Percentiles rank a stretch among this genome's conserved stretches.
These are phyloP conservation scores for Trichosporon sp. DNA, from an alignment of 1,284 basidiomycete species.

Conservation along the genomic window DNA sequence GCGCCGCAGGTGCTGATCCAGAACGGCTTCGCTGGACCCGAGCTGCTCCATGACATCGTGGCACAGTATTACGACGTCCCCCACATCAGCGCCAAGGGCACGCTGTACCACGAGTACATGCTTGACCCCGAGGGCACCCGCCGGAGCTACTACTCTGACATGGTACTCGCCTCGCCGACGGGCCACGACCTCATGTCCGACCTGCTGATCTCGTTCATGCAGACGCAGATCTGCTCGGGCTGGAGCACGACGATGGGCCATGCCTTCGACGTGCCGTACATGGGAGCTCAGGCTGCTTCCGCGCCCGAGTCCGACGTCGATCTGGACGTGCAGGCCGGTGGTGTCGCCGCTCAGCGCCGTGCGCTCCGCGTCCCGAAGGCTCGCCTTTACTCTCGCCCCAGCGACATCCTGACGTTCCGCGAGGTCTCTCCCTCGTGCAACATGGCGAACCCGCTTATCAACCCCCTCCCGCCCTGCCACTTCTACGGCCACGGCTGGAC, in stretches of 20 bases:
- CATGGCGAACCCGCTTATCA: slow-evolving; percentile 89
- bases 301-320: not conserved
- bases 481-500: slow-evolving; percentile 91
- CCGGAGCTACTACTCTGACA: slow-evolving; percentile 73
- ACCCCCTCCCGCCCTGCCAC: slow-evolving; percentile 82
- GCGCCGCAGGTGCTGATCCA: slow-evolving; percentile 74
- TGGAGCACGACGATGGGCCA: slow-evolving; percentile 76
- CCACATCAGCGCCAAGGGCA: slow-evolving; percentile 74
- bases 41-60: slow-evolving; percentile 81
- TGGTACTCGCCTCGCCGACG: slow-evolving; percentile 71
- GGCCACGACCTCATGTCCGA: slow-evolving; percentile 85
- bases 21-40: slow-evolving; percentile 81
- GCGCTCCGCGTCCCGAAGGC: slow-evolving; percentile 66
- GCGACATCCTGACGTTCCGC: slow-evolving; percentile 65
- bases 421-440: slow-evolving; percentile 87
- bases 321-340: not conserved
- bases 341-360: slow-evolving; percentile 35
- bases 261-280: slow-evolving; percentile 64
- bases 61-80: slow-evolving; percentile 95
- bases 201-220: slow-evolving; percentile 80
- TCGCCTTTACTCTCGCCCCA: slow-evolving; percentile 72
- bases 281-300: slow-evolving; percentile 42
- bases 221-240: slow-evolving; percentile 78
- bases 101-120: slow-evolving; percentile 80
- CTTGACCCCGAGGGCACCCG: slow-evolving; percentile 68